A percentile compares a stretch with the other conserved stretches of the same genome.
Evolutionary conservation across 2,329 filamentous ascomycete species (phyloP).

Genomic region (Westerdykella sp.): DNA sequence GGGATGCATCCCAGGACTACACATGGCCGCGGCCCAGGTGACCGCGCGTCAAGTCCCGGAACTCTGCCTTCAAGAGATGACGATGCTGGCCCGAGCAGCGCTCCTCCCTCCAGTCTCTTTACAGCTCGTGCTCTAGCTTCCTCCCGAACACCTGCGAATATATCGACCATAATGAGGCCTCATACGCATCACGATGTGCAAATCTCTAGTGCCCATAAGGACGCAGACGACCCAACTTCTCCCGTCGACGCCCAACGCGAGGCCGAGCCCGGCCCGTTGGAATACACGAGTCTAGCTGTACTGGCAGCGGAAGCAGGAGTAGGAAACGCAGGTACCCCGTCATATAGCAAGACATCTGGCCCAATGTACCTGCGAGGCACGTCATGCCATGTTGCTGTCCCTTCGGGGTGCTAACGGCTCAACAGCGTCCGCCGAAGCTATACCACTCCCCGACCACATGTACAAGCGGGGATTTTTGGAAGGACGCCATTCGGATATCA

Average conservation of each 20-base stretch:
- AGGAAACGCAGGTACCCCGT: slow-evolving; percentile 25
- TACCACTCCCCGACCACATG: slow-evolving; percentile 47
- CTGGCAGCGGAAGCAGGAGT: no score
- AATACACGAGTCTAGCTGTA: slow-evolving; percentile 22
- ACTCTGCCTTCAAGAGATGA: slow-evolving; percentile 2
- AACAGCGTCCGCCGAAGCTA: slow-evolving; percentile 31
- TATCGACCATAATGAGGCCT: no score
- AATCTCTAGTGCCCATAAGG: slow-evolving; percentile 40
- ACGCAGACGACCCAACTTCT: slow-evolving; percentile 44
- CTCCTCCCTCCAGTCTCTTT: slow-evolving; percentile 24
- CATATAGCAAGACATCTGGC: slow-evolving; percentile 36
- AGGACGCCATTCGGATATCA: slow-evolving; percentile 51
- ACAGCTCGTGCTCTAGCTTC: no score
- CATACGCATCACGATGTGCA: slow-evolving; percentile 24
- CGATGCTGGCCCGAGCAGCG: slow-evolving; percentile 7
- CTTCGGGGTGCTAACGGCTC: slow-evolving; percentile 10
- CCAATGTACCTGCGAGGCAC: slow-evolving; percentile 31
- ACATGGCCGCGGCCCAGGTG: slow-evolving; percentile 9
- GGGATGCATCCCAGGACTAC: slow-evolving; percentile 9
- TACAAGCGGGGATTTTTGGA: slow-evolving; percentile 48
- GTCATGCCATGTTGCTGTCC: not conserved
- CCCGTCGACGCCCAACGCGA: slow-evolving; percentile 22
- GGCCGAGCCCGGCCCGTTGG: no score
- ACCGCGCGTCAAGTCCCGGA: not conserved
- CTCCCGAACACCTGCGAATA: no score